Evolutionary conservation across 2,329 filamentous ascomycete genomes (phyloP).

Genomic region (Chalaropsis ovoidea): DNA sequence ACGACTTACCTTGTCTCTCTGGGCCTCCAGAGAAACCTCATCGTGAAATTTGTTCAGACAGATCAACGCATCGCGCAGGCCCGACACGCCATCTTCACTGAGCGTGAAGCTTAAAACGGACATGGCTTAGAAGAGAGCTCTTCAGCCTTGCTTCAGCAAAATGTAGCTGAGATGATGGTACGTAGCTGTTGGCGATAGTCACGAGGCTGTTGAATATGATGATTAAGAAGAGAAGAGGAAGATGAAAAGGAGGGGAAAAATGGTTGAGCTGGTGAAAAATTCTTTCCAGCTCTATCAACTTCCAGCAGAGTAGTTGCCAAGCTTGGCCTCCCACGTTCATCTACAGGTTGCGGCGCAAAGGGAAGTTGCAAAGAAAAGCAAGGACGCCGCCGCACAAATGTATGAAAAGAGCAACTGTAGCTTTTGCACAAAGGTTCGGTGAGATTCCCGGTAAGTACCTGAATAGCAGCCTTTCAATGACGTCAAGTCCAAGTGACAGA

Average conservation of each 20-base stretch:
- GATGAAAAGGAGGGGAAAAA: background rate
- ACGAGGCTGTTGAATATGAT: background rate
- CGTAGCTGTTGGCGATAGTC: background rate
- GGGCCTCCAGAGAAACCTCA: constrained; percentile 63
- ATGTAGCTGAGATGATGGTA: background rate
- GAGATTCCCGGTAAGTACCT: too few species aligned
- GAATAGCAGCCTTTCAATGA: too few species aligned
- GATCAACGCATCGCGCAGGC: constrained; percentile 60
- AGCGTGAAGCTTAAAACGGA: constrained; percentile 61
- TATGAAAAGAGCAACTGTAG: background rate
- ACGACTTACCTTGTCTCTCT: constrained; percentile 50
- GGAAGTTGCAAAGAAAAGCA: background rate
- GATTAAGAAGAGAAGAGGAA: too few species aligned
- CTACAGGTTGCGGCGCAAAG: background rate
- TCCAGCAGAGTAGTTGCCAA: too few species aligned
- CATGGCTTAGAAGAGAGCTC: constrained; percentile 35
- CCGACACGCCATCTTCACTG: constrained; percentile 59
- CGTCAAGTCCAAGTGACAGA: too few species aligned
- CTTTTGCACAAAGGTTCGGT: background rate
- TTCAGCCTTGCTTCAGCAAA: constrained; percentile 5
- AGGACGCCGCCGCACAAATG: background rate
- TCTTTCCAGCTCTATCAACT: too few species aligned
- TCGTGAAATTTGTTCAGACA: constrained; percentile 75
- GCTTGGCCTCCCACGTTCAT: too few species aligned
- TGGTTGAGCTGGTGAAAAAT: too few species aligned